These are phyloP conservation scores for Cyphellophora europaea DNA, from an alignment of 2,329 filamentous ascomycete genomes.

Conservation along the genomic window DNA sequence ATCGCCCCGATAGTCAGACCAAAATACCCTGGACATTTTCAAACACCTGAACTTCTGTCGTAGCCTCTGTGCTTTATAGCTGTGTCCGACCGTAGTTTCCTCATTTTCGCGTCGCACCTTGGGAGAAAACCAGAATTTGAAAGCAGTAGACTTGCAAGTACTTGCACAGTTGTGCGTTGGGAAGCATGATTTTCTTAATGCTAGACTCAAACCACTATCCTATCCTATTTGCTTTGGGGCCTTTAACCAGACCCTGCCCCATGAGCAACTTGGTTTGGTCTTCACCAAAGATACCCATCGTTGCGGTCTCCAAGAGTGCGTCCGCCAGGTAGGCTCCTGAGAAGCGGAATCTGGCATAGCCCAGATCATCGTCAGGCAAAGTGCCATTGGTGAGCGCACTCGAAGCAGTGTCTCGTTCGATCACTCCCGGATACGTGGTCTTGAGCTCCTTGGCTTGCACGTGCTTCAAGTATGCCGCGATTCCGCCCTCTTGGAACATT, in stretches of 20 bases:
- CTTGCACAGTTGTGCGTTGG: no score
- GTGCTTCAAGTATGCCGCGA: conserved; percentile 4
- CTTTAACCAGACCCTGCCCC: conserved; percentile 4
- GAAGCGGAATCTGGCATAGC: conserved; percentile 5
- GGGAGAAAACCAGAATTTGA: no score
- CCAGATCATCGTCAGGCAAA: conserved; percentile 1
- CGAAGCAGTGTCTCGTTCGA: conserved; percentile 1
- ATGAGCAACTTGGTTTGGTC: conserved; percentile 5
- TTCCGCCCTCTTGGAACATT: conserved; percentile 3
- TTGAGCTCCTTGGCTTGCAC: conserved; percentile 4
- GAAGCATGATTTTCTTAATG: no score
- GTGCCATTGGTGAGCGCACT: no score
- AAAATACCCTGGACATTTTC: no score
- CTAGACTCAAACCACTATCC: conserved; percentile 1
- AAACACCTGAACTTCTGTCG: no score
- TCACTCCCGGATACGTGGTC: conserved; percentile 2
- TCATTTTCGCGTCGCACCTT: no score
- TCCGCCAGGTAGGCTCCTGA: conserved; percentile 5
- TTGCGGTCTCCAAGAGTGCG: conserved; percentile 6
- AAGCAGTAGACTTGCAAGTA: no score
- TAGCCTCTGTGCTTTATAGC: no score
- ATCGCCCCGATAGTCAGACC: no score
- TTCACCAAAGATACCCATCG: conserved; percentile 4
- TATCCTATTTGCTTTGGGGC: conserved; percentile 3
- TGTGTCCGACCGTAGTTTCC: no score